Evolutionary conservation across 495 filamentous ascomycete genomes (phyloP).

Genomic region (Penicillium diatomitis): DNA sequence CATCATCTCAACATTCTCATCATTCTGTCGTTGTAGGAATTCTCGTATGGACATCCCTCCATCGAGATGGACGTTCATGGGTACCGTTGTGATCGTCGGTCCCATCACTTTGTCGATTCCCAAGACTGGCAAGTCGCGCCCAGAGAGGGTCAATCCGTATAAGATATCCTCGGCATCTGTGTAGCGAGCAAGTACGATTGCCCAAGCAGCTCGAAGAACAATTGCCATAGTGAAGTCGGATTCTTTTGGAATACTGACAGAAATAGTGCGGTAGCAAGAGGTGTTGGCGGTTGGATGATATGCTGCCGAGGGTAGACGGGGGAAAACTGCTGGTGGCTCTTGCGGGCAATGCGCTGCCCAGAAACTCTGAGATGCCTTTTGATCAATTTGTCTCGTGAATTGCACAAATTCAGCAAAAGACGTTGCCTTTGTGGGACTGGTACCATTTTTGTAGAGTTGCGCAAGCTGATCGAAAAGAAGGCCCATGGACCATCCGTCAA

Average conservation of each 20-base stretch:
- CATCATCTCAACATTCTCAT: not conserved
- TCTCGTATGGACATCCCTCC: not conserved
- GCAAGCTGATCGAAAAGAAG: not conserved
- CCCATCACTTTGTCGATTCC: not conserved
- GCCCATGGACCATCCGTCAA: slow-evolving; percentile 46
- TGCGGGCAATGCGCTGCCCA: not conserved
- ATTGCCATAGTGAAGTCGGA: slow-evolving; percentile 25
- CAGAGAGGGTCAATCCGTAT: slow-evolving; percentile 25
- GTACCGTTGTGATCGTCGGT: slow-evolving; percentile 1
- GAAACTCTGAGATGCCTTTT: not conserved
- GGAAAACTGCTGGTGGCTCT: not conserved
- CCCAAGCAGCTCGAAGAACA: slow-evolving; percentile 23
- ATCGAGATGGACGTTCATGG: not conserved
- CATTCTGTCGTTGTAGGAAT: not conserved
- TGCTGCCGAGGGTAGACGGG: slow-evolving; percentile 7
- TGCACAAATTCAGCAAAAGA: not conserved
- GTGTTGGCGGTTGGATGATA: slow-evolving; percentile 16
- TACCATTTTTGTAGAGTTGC: not conserved
- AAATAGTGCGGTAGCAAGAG: not conserved
- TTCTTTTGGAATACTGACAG: not conserved
- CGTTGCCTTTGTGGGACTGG: not conserved
- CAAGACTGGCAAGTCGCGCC: slow-evolving; percentile 14
- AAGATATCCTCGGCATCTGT: slow-evolving; percentile 19
- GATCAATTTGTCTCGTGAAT: not conserved
- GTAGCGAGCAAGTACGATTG: slow-evolving; percentile 19